Evolutionary conservation across 805 yeast genomes (phyloP).

Genomic region (Saccharomycopsis schoenii): DNA sequence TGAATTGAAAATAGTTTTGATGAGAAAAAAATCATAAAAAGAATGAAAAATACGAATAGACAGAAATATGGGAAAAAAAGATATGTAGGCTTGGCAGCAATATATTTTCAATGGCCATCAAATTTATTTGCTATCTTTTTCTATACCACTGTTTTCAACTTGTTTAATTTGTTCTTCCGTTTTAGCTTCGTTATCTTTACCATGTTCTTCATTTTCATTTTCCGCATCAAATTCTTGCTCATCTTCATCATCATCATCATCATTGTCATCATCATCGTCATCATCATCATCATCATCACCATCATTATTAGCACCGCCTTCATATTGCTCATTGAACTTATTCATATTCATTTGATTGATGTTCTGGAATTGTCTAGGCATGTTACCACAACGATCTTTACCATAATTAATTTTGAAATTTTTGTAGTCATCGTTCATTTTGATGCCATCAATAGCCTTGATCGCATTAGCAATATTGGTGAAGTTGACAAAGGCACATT

Average conservation of each 20-base stretch:
- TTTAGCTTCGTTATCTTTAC: background rate
- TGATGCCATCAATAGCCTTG: constrained; percentile 84
- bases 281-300: background rate
- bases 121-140: background rate
- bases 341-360: background rate
- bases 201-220: background rate
- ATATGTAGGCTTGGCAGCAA: too few relatives aligned
- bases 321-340: background rate
- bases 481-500: constrained; percentile 86
- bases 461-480: constrained; percentile 87
- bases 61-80: too few relatives aligned
- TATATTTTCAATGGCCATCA: too few relatives aligned
- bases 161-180: background rate
- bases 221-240: background rate
- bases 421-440: constrained; percentile 59
- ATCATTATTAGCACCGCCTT: background rate
- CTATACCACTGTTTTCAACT: background rate
- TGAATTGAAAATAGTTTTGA: background rate
- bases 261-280: background rate
- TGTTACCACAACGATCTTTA: constrained; percentile 90
- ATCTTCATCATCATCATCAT: background rate
- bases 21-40: too few relatives aligned
- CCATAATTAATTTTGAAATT: constrained; percentile 82
- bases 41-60: too few relatives aligned
- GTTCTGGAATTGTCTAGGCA: constrained; percentile 59